Evolutionary conservation across 768 basidiomycete species (phyloP).

Genomic region (Sarcodon aspratus): DNA sequence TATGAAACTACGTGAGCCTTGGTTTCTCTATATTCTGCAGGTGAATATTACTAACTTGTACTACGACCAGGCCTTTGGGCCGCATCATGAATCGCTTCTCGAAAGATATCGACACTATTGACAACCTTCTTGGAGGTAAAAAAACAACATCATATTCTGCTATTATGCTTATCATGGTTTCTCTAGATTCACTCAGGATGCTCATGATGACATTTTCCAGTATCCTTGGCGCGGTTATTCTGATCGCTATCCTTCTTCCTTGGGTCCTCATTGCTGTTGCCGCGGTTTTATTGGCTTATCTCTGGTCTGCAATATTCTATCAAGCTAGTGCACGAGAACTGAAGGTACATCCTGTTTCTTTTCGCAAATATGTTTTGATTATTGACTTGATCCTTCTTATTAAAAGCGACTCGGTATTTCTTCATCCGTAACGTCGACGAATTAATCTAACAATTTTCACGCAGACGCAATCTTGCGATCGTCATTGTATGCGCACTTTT

Average conservation of each 20-base stretch:
- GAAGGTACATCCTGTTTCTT: too few species aligned
- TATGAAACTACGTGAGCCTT: constrained; percentile 69
- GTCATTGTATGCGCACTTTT: constrained; percentile 85
- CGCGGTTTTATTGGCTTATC: constrained; percentile 48
- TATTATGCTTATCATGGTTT: too few species aligned
- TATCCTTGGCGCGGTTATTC: constrained; percentile 66
- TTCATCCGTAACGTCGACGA: too few species aligned
- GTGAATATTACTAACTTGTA: constrained; percentile 6
- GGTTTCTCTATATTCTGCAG: background rate
- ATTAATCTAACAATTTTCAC: too few species aligned
- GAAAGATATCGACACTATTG: constrained; percentile 78
- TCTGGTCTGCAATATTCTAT: constrained; percentile 71
- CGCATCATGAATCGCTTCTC: constrained; percentile 88
- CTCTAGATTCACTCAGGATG: constrained; percentile 74
- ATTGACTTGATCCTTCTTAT: too few species aligned
- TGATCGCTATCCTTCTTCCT: constrained; percentile 68
- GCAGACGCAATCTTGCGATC: constrained; percentile 81
- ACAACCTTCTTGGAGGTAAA: constrained; percentile 58
- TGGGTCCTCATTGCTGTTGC: constrained; percentile 77
- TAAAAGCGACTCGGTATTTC: too few species aligned
- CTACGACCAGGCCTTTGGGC: constrained; percentile 64
- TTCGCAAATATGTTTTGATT: too few species aligned
- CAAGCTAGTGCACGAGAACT: constrained; percentile 79
- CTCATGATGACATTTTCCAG: constrained; percentile 48
- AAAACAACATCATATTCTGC: too few species aligned